These are phyloP conservation scores for Blastocrithidia nonstop DNA, from an alignment of 208 protist genomes.

Conservation along the genomic window DNA sequence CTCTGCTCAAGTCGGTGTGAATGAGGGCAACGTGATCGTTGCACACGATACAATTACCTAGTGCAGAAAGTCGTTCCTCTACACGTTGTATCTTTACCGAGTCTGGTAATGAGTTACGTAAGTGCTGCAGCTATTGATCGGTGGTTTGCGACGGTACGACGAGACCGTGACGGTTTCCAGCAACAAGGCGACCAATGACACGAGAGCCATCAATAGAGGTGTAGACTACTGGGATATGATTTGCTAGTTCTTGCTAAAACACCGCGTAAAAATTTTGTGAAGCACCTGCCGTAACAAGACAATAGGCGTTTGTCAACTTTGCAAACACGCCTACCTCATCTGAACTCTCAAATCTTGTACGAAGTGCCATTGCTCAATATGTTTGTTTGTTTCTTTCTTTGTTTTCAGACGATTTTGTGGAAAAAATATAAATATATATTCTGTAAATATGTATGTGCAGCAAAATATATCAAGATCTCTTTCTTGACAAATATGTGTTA, in stretches of 20 bases:
- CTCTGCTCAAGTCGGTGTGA: constrained; percentile 97
- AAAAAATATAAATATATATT: neutral
- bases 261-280: constrained; percentile 98
- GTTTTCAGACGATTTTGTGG: constrained; percentile 1
- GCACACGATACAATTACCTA: constrained; percentile 98
- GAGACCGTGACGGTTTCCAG: constrained; percentile 97
- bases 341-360: constrained; percentile 97
- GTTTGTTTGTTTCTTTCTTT: constrained; percentile 6
- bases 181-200: constrained; percentile 95
- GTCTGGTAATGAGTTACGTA: constrained; percentile 98
- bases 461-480: constrained; percentile 9
- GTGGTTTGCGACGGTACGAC: constrained; percentile 97
- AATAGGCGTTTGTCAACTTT: constrained; percentile 98
- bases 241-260: constrained; percentile 97
- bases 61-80: constrained; percentile 97
- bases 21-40: constrained; percentile 99
- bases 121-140: constrained; percentile 98
- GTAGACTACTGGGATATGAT: constrained; percentile 97
- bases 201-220: constrained; percentile 91
- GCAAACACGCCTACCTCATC: constrained; percentile 99
- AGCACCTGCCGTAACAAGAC: constrained; percentile 92
- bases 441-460: neutral
- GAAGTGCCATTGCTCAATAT: constrained; percentile 63
- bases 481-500: no score
- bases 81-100: constrained; percentile 92